Evolutionary conservation across 805 yeast species (phyloP).

Genomic region (Sugiyamaella mastotermitis): DNA sequence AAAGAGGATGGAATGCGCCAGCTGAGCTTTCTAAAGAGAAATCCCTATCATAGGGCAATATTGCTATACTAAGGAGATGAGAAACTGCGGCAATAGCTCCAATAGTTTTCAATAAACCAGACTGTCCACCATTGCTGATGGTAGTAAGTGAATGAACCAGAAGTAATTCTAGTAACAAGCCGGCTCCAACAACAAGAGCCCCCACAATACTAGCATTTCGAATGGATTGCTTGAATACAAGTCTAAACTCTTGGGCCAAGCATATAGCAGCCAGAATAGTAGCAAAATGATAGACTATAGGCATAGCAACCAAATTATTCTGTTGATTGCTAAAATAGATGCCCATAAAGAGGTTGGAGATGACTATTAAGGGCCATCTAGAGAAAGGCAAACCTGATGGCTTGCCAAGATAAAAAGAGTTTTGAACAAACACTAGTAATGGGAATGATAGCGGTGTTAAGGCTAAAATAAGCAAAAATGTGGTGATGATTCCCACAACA

Average conservation of each 20-base stretch:
- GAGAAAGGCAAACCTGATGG: background rate
- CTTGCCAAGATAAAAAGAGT: too few relatives aligned
- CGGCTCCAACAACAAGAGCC: background rate
- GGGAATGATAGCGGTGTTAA: too few relatives aligned
- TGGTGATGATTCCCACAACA: too few relatives aligned
- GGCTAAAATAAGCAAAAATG: too few relatives aligned
- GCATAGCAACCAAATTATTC: conserved; percentile 6
- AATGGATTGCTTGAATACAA: background rate
- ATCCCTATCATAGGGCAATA: conserved; percentile 8
- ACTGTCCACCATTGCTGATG: too few relatives aligned
- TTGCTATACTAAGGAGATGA: conserved; percentile 6
- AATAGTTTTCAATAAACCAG: too few relatives aligned
- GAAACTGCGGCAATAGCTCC: conserved; percentile 11
- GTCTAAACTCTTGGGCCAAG: conserved; percentile 9
- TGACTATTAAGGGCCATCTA: conserved; percentile 14
- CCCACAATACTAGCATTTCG: background rate
- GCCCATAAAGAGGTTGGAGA: conserved; percentile 4
- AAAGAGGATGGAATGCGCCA: conserved; percentile 18
- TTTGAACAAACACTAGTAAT: too few relatives aligned
- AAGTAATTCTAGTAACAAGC: background rate
- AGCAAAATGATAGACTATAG: conserved; percentile 6
- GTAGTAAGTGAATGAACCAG: background rate
- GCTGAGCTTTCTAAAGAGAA: conserved; percentile 10
- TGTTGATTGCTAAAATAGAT: conserved; percentile 9
- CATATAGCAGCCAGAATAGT: conserved; percentile 8